A percentile compares a stretch with the other conserved stretches of the same genome.
Conservation (phyloP, 495 filamentous ascomycete species). For the Hypomontagnella submonticulosa region DNA sequence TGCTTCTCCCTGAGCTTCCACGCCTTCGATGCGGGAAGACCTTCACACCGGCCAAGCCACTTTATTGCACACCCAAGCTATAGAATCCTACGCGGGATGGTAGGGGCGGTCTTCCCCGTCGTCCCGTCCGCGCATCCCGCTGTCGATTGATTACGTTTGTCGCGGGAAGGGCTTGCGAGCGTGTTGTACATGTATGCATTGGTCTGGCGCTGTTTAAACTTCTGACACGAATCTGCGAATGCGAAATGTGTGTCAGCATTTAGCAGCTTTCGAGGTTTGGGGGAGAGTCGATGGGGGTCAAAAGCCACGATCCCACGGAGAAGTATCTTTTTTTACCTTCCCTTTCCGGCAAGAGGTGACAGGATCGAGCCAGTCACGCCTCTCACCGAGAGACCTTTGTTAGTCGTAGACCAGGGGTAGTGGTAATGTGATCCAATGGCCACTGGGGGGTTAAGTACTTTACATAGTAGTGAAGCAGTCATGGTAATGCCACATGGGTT, state of each 20-base stretch:
- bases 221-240: slow-evolving; percentile 17
- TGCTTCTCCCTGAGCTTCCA: no score
- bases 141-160: not conserved
- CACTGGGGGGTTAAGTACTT: not conserved
- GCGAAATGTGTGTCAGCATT: not conserved
- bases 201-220: slow-evolving; percentile 17
- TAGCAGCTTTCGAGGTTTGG: not conserved
- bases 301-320: not conserved
- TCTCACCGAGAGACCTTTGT: slow-evolving; percentile 18
- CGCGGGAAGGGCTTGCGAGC: slow-evolving; percentile 10
- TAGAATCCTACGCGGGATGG: slow-evolving; percentile 34
- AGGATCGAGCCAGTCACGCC: slow-evolving; percentile 22
- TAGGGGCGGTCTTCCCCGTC: not conserved
- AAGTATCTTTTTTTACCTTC: slow-evolving; percentile 16
- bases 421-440: slow-evolving; percentile 3
- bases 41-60: slow-evolving; percentile 1
- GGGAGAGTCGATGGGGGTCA: not conserved
- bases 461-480: slow-evolving; percentile 1
- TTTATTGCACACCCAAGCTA: slow-evolving; percentile 13
- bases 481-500: slow-evolving; percentile 30
- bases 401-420: slow-evolving; percentile 17
- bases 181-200: slow-evolving; percentile 2
- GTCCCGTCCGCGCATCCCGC: slow-evolving; percentile 21
- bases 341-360: slow-evolving; percentile 21
- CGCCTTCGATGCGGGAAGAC: no score